Evolutionary conservation across 495 filamentous ascomycete genomes (phyloP).

Genomic region (Pyronema domesticum): DNA sequence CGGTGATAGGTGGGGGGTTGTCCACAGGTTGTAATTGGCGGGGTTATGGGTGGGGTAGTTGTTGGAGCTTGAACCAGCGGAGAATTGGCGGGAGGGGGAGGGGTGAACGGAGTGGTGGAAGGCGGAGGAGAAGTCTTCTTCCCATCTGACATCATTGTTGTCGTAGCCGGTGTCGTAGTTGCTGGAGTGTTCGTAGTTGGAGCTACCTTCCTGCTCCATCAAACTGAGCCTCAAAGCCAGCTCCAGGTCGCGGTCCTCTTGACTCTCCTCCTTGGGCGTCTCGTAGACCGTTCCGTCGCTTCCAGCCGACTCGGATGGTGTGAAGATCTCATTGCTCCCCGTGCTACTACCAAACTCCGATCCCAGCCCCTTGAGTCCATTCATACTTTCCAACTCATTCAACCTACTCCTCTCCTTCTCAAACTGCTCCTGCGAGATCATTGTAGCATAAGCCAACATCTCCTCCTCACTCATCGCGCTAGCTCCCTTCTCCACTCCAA

Average conservation of each 20-base stretch:
- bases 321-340: constrained; percentile 12
- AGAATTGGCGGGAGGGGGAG: no score
- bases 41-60: no score
- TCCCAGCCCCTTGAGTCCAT: constrained; percentile 25
- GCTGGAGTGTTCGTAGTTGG: not conserved
- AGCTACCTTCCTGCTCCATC: constrained; percentile 4
- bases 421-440: constrained; percentile 69
- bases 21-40: no score
- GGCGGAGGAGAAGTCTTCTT: not conserved
- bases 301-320: constrained; percentile 7
- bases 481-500: constrained; percentile 65
- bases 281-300: constrained; percentile 29
- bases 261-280: constrained; percentile 25
- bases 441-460: constrained; percentile 67
- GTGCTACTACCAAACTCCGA: not conserved
- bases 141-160: not conserved
- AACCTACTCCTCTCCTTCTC: constrained; percentile 15
- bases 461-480: constrained; percentile 74
- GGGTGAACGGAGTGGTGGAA: no score
- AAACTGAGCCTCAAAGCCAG: constrained; percentile 28
- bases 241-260: constrained; percentile 59
- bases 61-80: no score
- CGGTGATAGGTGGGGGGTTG: no score
- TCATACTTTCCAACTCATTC: constrained; percentile 33
- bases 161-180: not conserved